These are phyloP conservation scores for Clitoria ternatea DNA, from an alignment of 306 rosid species.

Conservation along the genomic window DNA sequence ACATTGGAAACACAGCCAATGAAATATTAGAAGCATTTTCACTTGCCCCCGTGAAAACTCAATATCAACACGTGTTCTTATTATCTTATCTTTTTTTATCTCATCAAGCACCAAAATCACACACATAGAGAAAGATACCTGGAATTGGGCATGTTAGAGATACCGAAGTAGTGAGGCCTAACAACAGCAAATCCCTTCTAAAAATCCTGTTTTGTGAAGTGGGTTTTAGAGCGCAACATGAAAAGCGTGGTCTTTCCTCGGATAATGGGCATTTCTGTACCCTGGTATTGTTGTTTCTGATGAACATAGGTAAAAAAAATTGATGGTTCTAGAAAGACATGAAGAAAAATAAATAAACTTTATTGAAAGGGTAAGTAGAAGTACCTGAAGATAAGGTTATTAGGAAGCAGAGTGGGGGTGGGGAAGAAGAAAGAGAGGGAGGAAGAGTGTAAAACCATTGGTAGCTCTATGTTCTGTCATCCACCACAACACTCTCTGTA, in stretches of 20 bases:
- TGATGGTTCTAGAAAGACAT: background rate
- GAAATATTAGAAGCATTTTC: background rate
- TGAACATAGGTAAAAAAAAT: background rate
- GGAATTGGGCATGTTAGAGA: slow-evolving; percentile 39
- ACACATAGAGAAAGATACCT: slow-evolving; percentile 25
- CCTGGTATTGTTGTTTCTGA: slow-evolving; percentile 35
- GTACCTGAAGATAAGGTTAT: slow-evolving; percentile 45
- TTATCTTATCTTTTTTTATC: background rate
- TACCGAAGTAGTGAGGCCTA: slow-evolving; percentile 55
- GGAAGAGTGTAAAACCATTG: slow-evolving; percentile 57
- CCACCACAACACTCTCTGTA: background rate
- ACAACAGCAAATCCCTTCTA: slow-evolving; percentile 63
- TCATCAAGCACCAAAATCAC: background rate
- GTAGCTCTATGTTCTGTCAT: background rate
- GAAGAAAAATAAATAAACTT: background rate
- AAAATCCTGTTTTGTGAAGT: slow-evolving; percentile 36
- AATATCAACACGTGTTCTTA: background rate
- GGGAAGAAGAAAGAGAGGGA: slow-evolving; percentile 42
- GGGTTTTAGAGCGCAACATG: slow-evolving; percentile 40
- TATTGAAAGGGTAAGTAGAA: background rate
- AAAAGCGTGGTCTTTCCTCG: slow-evolving; percentile 21
- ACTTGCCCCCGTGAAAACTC: background rate
- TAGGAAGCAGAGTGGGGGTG: slow-evolving; percentile 29
- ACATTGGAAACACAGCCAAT: background rate
- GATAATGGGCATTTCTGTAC: slow-evolving; percentile 19